Evolutionary conservation across 257 asterid species (phyloP), one percentile per base, ranked within the genome.

Genomic region (Capsicum pubescens): DNA sequence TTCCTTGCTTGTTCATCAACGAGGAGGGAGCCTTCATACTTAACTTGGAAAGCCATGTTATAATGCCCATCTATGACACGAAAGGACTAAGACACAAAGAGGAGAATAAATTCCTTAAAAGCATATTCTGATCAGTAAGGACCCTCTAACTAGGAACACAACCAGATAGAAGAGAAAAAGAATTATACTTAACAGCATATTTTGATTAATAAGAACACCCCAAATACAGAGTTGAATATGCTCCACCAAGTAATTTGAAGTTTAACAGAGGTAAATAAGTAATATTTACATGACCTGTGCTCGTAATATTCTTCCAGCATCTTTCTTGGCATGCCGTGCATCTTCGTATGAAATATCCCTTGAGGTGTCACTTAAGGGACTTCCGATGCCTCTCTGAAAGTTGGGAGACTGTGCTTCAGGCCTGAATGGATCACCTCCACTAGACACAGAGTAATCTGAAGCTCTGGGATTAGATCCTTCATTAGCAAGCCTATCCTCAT

Each of bases 291-390:
- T 80, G 71, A 94, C 98, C 98, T 92, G 95, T 48, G 90, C 87
- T 78, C 67, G 87, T 84, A 83, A 66, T 74, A 83, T 81, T 82
- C 68, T 63, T 82, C 88, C 91, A 85, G 80, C 88, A 86, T 83
- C 86, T 84, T 58, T 82, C 69, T 82, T 79, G 63, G 81, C 44
- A 82, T 81, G 84, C 72, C 83, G 88, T 54, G 86, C 83, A 82
- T 83, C 89, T 86, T 89, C 92, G 8, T 86, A 74, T 12, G 91
- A 91, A 84, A 87, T 80, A 82, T 91, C 95, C 84, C 86, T 87
- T 86, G 97, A 92, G 83, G 91, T 82, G 83, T 88, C 97, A 88
- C 91, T 90, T 35, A 80, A 82, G 61, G 97, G 94, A 87, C 95
- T 94, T 85, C 93, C 94, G 57, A 84, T 83, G 83, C 87, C 95